Conservation (phyloP, 495 filamentous ascomycete species). For the Podospora didyma region DNA sequence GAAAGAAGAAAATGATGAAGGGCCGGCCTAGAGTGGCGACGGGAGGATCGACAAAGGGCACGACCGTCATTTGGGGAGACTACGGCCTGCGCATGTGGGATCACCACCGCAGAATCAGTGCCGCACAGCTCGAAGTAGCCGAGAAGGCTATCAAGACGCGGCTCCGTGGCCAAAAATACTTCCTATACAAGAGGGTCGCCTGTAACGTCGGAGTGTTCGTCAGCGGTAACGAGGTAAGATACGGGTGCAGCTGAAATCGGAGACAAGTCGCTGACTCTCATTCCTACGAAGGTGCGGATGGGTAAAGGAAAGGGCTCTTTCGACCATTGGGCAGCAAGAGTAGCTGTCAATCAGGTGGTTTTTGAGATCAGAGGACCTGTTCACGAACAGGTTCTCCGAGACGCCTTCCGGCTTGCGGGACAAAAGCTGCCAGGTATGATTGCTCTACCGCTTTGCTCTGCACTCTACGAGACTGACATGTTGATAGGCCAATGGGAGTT, state of each 20-base stretch:
- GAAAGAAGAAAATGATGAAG: conserved; percentile 83
- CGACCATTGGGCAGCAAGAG: conserved; percentile 89
- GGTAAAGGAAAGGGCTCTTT: conserved; percentile 98
- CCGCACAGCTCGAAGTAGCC: conserved; percentile 79
- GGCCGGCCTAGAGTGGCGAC: conserved; percentile 84
- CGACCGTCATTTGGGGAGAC: conserved; percentile 94
- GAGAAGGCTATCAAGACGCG: conserved; percentile 88
- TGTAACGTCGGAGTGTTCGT: conserved; percentile 94
- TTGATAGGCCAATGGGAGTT: conserved; percentile 82
- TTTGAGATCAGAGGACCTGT: conserved; percentile 89
- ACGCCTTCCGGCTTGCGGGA: conserved; percentile 90
- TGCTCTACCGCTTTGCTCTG: conserved; percentile 9
- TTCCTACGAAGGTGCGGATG: conserved; percentile 66
- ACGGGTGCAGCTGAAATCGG: background rate
- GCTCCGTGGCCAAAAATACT: conserved; percentile 86
- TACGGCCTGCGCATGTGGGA: conserved; percentile 92
- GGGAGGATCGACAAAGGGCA: conserved; percentile 85
- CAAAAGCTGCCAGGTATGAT: conserved; percentile 88
- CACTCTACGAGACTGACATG: conserved; percentile 16
- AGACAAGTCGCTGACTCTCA: conserved; percentile 16
- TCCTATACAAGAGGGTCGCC: conserved; percentile 82
- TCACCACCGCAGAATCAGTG: conserved; percentile 85
- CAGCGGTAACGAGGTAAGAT: conserved; percentile 79
- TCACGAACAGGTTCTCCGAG: conserved; percentile 90
- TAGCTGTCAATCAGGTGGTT: conserved; percentile 81